Percentiles rank a stretch among this genome's conserved stretches.
These are phyloP conservation scores for Austroboletus novae-zelandiae DNA, from an alignment of 1,284 basidiomycete genomes.

Conservation along the genomic window DNA sequence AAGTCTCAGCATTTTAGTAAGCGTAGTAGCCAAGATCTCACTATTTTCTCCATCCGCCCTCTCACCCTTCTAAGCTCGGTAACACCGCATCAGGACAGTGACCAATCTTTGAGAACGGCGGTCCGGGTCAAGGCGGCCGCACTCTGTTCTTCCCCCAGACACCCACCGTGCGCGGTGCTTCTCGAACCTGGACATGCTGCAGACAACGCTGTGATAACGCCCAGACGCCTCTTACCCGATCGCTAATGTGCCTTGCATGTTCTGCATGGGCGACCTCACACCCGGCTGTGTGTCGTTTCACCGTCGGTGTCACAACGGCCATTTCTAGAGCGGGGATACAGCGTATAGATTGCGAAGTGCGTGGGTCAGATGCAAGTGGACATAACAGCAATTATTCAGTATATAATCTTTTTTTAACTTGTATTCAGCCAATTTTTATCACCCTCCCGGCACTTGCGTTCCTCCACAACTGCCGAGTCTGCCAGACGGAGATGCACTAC, in stretches of 20 bases:
- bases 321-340: constrained; percentile 28
- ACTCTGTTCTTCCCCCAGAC: background rate
- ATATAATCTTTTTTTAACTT: constrained; percentile 9
- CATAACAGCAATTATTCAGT: constrained; percentile 20
- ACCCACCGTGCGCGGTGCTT: background rate
- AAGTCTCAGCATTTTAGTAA: background rate
- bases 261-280: constrained; percentile 6
- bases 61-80: constrained; percentile 22
- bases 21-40: background rate
- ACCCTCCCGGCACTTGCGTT: background rate
- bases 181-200: constrained; percentile 5
- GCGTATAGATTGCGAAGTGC: constrained; percentile 19
- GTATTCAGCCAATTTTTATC: constrained; percentile 13
- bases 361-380: constrained; percentile 9
- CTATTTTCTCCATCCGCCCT: too few relatives aligned
- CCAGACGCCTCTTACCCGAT: background rate
- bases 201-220: constrained; percentile 10
- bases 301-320: background rate
- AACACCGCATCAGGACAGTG: constrained; percentile 5
- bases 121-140: background rate
- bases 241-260: constrained; percentile 11
- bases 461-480: background rate
- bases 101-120: background rate
- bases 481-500: constrained; percentile 40
- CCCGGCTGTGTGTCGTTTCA: background rate